Conservation (phyloP, 2,329 filamentous ascomycete species). For the Helotiales sp. region DNA sequence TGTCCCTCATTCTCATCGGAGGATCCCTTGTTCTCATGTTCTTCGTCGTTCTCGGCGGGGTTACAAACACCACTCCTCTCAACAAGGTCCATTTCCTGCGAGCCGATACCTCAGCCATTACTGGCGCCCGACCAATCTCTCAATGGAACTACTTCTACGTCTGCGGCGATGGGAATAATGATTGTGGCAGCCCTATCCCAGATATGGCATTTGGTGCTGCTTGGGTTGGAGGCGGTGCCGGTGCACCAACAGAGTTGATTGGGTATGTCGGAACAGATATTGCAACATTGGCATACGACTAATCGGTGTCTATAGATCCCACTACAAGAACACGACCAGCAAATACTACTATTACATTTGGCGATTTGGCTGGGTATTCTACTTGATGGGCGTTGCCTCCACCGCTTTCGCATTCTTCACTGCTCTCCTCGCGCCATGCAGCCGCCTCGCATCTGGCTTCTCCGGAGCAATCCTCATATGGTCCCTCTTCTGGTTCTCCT, state of each 20-base stretch:
- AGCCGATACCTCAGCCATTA: conserved; percentile 72
- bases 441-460: conserved; percentile 68
- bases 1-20: conserved; percentile 62
- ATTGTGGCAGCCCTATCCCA: conserved; percentile 64
- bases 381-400: conserved; percentile 83
- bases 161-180: conserved; percentile 63
- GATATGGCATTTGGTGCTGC: conserved; percentile 74
- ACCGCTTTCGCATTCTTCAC: conserved; percentile 65
- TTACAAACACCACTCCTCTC: conserved; percentile 55
- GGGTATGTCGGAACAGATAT: conserved; percentile 40
- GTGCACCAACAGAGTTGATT: conserved; percentile 54
- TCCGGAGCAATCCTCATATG: conserved; percentile 57
- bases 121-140: conserved; percentile 57
- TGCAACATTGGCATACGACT: conserved; percentile 1
- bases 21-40: conserved; percentile 64
- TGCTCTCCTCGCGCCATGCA: conserved; percentile 68
- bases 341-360: conserved; percentile 76
- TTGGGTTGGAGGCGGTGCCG: conserved; percentile 55
- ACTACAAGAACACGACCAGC: conserved; percentile 56
- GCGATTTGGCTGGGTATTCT: conserved; percentile 91
- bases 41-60: conserved; percentile 64
- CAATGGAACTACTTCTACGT: conserved; percentile 93
- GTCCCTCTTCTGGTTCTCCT: conserved; percentile 68
- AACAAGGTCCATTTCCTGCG: conserved; percentile 83
- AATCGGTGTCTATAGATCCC: conserved; percentile 43